These are phyloP conservation scores for Candida ascalaphidarum DNA, from an alignment of 805 yeast species.

Conservation along the genomic window DNA sequence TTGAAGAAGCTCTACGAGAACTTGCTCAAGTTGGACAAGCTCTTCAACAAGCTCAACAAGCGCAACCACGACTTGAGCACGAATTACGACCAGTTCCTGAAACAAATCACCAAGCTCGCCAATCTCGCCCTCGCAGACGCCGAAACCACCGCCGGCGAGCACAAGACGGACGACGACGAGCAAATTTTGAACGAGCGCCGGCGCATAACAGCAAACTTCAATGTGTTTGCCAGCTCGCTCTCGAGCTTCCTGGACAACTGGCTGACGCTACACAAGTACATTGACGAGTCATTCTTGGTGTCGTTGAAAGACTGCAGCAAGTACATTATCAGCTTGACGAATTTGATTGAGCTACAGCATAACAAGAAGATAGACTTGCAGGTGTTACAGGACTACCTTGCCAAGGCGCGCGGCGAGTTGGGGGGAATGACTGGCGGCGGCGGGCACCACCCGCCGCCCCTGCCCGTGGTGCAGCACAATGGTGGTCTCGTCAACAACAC, in stretches of 20 bases:
- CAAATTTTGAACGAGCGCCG: constrained; percentile 4
- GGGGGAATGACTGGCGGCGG: constrained; percentile 36
- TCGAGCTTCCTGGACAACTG: constrained; percentile 31
- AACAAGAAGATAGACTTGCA: constrained; percentile 89
- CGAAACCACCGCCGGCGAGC: constrained; percentile 3
- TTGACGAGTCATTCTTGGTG: constrained; percentile 76
- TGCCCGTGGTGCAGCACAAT: constrained; percentile 16
- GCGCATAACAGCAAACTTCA: constrained; percentile 20
- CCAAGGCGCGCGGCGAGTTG: constrained; percentile 62
- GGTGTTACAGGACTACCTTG: constrained; percentile 70
- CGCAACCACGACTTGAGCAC: constrained; percentile 64
- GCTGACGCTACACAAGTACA: constrained; percentile 31
- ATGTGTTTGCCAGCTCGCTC: constrained; percentile 29
- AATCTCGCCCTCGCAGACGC: constrained; percentile 31
- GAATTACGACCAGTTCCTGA: constrained; percentile 65
- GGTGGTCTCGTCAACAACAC: constrained; percentile 33
- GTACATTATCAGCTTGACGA: constrained; percentile 39
- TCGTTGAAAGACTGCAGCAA: constrained; percentile 83
- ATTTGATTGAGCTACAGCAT: constrained; percentile 74
- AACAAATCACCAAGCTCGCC: constrained; percentile 62
- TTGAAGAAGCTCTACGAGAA: constrained; percentile 82
- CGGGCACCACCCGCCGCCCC: constrained; percentile 22
- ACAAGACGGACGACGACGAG: not conserved
- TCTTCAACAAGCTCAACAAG: constrained; percentile 63
- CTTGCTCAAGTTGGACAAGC: constrained; percentile 66